phyloP scores from a whole-genome alignment of 176 grass and related monocot species.

The sorghum (Sorghum bicolor) region DNA sequence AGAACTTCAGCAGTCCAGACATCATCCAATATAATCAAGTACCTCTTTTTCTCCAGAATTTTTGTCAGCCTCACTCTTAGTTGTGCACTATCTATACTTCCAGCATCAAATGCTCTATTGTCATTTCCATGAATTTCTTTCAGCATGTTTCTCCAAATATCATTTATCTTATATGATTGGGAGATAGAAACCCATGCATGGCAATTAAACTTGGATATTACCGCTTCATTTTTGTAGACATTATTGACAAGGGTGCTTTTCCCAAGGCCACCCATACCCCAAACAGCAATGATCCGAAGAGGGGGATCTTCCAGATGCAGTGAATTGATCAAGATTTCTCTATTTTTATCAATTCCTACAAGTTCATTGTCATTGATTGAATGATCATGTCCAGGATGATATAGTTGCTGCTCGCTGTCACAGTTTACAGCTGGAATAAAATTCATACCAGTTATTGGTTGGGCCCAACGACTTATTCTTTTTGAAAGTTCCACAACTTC shows the following conservation, averaged over 20 bases:
- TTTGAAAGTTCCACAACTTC: neutral
- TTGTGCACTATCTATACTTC: conserved; percentile 1
- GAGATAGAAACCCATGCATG: conserved; percentile 39
- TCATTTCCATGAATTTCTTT: conserved; percentile 2
- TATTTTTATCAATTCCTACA: conserved; percentile 36
- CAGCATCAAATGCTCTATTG: neutral
- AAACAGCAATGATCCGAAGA: conserved; percentile 31
- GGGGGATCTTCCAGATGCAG: neutral
- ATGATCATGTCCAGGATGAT: neutral
- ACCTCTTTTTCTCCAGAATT: conserved; percentile 15
- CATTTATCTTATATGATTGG: neutral
- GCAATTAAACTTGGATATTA: conserved; percentile 22
- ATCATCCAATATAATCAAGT: conserved; percentile 47
- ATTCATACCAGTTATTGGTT: neutral
- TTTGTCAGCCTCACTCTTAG: neutral
- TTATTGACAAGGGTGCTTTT: conserved; percentile 53
- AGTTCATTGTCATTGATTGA: conserved; percentile 30
- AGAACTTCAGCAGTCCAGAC: conserved; percentile 14
- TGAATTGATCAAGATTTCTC: conserved; percentile 18
- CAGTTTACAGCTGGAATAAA: neutral
- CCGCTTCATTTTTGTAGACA: conserved; percentile 22
- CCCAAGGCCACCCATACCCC: conserved; percentile 54
- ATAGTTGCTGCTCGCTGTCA: neutral
- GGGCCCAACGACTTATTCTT: conserved; percentile 11
- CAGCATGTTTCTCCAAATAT: conserved; percentile 30